phyloP scores from a whole-genome alignment of 495 filamentous ascomycete species.

The Hyphodiscus hymeniophilus region DNA sequence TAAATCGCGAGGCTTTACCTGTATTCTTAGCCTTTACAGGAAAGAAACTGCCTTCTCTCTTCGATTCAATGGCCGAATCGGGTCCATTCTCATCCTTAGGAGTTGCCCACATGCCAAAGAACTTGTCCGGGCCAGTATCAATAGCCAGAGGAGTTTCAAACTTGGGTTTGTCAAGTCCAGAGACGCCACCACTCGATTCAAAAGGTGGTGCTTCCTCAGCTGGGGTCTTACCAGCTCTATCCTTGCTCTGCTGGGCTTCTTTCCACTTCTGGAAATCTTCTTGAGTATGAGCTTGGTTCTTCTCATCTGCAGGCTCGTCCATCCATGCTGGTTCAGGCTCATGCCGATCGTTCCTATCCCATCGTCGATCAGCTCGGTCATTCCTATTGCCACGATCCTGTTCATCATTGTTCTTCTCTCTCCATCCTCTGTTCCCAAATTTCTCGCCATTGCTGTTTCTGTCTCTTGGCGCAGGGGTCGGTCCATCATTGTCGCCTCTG shows the following conservation, averaged over 20 bases:
- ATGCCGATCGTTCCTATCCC: slow-evolving; percentile 47
- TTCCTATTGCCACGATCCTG: slow-evolving; percentile 38
- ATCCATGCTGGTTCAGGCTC: slow-evolving; percentile 85
- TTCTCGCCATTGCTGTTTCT: slow-evolving; percentile 25
- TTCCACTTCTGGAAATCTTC: slow-evolving; percentile 97
- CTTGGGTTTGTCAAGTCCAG: slow-evolving; percentile 40
- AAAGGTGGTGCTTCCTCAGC: slow-evolving; percentile 16
- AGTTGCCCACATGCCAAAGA: slow-evolving; percentile 64
- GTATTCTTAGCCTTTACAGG: slow-evolving; percentile 29
- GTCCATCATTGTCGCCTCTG: slow-evolving; percentile 36
- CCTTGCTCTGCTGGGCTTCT: slow-evolving; percentile 54
- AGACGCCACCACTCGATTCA: slow-evolving; percentile 16
- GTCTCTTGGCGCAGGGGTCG: slow-evolving; percentile 17
- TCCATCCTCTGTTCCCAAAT: slow-evolving; percentile 20
- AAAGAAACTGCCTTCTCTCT: slow-evolving; percentile 20
- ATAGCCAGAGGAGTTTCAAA: slow-evolving; percentile 46
- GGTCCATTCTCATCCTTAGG: slow-evolving; percentile 23
- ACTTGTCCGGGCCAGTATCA: slow-evolving; percentile 66
- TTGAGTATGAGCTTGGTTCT: slow-evolving; percentile 62
- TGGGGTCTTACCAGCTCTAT: slow-evolving; percentile 48
- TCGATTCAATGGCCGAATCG: slow-evolving; percentile 19
- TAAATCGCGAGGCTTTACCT: slow-evolving; percentile 70
- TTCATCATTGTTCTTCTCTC: slow-evolving; percentile 25
- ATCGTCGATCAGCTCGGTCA: slow-evolving; percentile 38
- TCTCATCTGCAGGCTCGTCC: slow-evolving; percentile 67